Evolutionary conservation across 2,329 filamentous ascomycete genomes (phyloP).

Genomic region (Xylariaceae sp.): DNA sequence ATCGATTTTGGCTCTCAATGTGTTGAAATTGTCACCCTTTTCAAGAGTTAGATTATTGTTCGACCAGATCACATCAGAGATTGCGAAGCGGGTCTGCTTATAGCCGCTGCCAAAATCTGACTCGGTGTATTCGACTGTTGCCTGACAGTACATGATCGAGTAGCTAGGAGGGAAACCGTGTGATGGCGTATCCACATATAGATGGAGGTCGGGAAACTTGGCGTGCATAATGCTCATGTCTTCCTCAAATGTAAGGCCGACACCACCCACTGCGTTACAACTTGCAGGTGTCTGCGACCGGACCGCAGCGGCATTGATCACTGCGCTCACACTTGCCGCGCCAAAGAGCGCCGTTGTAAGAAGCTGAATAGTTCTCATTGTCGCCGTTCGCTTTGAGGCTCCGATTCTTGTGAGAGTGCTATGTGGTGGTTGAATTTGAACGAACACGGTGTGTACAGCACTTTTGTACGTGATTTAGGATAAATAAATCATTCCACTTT

Average conservation of each 20-base stretch:
- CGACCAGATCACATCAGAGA: slow-evolving; percentile 18
- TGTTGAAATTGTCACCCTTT: slow-evolving; percentile 21
- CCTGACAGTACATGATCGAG: slow-evolving; percentile 18
- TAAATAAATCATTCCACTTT: too few relatives aligned
- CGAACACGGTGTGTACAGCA: too few relatives aligned
- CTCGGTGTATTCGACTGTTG: slow-evolving; percentile 19
- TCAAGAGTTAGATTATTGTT: slow-evolving; percentile 20
- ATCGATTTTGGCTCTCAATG: slow-evolving; percentile 14
- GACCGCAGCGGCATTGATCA: slow-evolving; percentile 13
- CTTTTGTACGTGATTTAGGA: too few relatives aligned
- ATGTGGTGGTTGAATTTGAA: too few relatives aligned
- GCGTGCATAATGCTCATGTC: slow-evolving; percentile 23
- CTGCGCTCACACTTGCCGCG: slow-evolving; percentile 7
- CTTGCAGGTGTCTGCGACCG: slow-evolving; percentile 18
- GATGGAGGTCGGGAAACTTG: slow-evolving; percentile 18
- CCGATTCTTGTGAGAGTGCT: too few relatives aligned
- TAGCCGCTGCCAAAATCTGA: slow-evolving; percentile 15
- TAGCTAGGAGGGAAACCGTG: slow-evolving; percentile 22
- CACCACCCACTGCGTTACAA: slow-evolving; percentile 23
- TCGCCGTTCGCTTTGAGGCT: neutral
- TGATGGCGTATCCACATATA: slow-evolving; percentile 21
- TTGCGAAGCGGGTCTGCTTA: slow-evolving; percentile 21
- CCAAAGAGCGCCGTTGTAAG: slow-evolving; percentile 11
- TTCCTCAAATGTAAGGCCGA: slow-evolving; percentile 9
- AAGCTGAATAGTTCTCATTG: slow-evolving; percentile 11